Conservation (phyloP, 805 yeast genomes). For the Barnettozyma wickerhamii region DNA sequence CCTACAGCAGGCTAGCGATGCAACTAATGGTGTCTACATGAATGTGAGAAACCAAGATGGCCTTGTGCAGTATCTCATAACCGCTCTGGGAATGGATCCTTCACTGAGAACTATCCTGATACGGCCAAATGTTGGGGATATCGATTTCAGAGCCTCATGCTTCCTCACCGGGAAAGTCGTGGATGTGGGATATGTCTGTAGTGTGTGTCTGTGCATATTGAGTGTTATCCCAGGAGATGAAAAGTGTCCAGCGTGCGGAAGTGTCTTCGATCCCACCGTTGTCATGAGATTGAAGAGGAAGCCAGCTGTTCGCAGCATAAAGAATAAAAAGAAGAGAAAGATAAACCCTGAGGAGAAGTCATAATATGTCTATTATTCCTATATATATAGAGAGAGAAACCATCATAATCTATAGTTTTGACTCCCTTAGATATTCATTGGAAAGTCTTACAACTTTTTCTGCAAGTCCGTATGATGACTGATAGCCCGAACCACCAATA, state of each 20-base stretch:
- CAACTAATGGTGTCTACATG: conserved; percentile 87
- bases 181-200: conserved; percentile 91
- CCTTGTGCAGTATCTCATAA: conserved; percentile 71
- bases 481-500: conserved; percentile 76
- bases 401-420: no score
- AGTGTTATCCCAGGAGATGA: conserved; percentile 63
- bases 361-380: no score
- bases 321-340: conserved; percentile 33
- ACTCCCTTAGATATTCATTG: conserved; percentile 23
- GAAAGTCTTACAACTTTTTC: conserved; percentile 37
- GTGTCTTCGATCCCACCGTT: conserved; percentile 64
- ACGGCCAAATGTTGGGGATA: conserved; percentile 70
- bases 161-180: conserved; percentile 86
- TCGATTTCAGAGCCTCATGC: conserved; percentile 94
- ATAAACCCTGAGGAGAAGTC: no score
- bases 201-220: conserved; percentile 83
- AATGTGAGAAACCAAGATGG: conserved; percentile 66
- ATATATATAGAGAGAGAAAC: no score
- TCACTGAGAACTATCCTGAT: conserved; percentile 70
- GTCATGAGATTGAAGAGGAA: conserved; percentile 53
- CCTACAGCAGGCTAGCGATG: conserved; percentile 92
- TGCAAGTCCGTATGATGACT: conserved; percentile 65
- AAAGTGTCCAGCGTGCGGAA: conserved; percentile 83
- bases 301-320: conserved; percentile 47
- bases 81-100: conserved; percentile 87